Evolutionary conservation across 1,284 basidiomycete genomes (phyloP).

Genomic region (Apiotrichum porosum): DNA sequence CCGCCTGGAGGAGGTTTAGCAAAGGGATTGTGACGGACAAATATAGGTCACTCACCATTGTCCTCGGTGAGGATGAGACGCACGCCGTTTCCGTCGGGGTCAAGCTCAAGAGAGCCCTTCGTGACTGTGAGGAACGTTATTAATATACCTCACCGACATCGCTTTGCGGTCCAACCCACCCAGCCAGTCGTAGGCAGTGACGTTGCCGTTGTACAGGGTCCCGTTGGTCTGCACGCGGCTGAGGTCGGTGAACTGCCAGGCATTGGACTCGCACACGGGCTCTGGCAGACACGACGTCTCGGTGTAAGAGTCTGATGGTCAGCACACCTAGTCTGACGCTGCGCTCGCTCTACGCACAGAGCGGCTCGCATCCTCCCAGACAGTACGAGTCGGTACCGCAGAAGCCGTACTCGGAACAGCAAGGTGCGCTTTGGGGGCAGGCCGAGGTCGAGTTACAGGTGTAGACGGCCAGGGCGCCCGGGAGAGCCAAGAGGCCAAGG

Average conservation of each 20-base stretch:
- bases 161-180: conserved; percentile 20
- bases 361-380: conserved; percentile 73
- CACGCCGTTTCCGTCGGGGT: conserved; percentile 53
- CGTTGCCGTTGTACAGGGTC: conserved; percentile 68
- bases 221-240: conserved; percentile 57
- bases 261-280: conserved; percentile 64
- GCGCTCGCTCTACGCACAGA: conserved; percentile 43
- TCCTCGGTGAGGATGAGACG: conserved; percentile 58
- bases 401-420: conserved; percentile 72
- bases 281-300: conserved; percentile 64
- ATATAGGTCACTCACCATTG: conserved; percentile 10
- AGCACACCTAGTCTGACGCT: neutral
- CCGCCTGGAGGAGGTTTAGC: conserved; percentile 50
- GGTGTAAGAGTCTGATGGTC: conserved; percentile 52
- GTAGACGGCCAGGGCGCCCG: conserved; percentile 2
- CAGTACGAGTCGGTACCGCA: conserved; percentile 65
- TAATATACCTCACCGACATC: too few relatives aligned
- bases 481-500: too few relatives aligned
- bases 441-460: conserved; percentile 31
- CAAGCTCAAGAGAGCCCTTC: conserved; percentile 61
- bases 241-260: conserved; percentile 62
- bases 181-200: conserved; percentile 55
- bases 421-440: conserved; percentile 60
- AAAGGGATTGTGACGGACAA: neutral
- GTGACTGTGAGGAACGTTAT: too few relatives aligned